phyloP scores from a whole-genome alignment of 2,329 filamentous ascomycete genomes.

The Nigrospora osmanthi region DNA sequence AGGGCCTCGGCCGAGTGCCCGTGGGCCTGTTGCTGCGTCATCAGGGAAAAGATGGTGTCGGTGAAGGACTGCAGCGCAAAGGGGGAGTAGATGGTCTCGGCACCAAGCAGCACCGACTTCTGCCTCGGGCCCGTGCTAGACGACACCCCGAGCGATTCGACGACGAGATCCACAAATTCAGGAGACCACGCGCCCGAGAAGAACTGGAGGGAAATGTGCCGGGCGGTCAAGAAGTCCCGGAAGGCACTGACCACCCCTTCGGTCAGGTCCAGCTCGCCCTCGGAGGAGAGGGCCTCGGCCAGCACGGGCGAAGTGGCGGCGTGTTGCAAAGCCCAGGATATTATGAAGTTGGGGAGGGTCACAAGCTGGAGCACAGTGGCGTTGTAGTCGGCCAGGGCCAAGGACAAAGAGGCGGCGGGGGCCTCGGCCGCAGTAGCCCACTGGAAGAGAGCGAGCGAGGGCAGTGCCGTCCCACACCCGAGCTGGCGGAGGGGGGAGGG shows the following conservation, averaged over 20 bases:
- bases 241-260: slow-evolving; percentile 52
- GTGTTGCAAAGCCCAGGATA: slow-evolving; percentile 55
- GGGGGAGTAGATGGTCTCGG: slow-evolving; percentile 79
- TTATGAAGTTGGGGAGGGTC: slow-evolving; percentile 69
- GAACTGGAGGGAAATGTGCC: slow-evolving; percentile 52
- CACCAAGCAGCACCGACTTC: slow-evolving; percentile 54
- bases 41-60: slow-evolving; percentile 49
- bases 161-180: slow-evolving; percentile 53
- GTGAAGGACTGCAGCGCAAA: slow-evolving; percentile 63
- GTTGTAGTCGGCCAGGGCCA: slow-evolving; percentile 75
- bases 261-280: slow-evolving; percentile 58
- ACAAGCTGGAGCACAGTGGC: slow-evolving; percentile 69
- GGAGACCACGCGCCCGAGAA: slow-evolving; percentile 70
- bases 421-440: slow-evolving; percentile 34
- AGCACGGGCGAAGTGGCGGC: slow-evolving; percentile 25
- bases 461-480: slow-evolving; percentile 71
- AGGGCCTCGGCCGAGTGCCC: slow-evolving; percentile 49
- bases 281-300: slow-evolving; percentile 35
- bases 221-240: slow-evolving; percentile 37
- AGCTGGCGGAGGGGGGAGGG: slow-evolving; percentile 37
- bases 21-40: slow-evolving; percentile 27
- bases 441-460: slow-evolving; percentile 63
- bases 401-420: slow-evolving; percentile 33
- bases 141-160: not conserved
- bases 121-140: slow-evolving; percentile 20